These are phyloP conservation scores for Hysterium pulicare DNA, from an alignment of 2,329 filamentous ascomycete species.

Conservation along the genomic window DNA sequence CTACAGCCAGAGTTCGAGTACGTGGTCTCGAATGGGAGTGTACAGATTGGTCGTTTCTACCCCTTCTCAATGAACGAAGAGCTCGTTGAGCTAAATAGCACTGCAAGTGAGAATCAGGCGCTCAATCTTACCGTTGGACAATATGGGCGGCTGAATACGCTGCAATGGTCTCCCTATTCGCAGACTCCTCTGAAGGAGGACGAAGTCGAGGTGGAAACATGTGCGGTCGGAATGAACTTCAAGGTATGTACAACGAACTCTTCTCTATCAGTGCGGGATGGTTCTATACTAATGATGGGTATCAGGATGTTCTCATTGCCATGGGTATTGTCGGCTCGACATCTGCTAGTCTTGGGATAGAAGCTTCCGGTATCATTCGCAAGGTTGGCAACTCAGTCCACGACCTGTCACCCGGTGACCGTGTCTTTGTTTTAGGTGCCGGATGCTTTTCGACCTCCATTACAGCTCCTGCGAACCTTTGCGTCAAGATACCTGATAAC, in stretches of 20 bases:
- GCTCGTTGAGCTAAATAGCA: constrained; percentile 2
- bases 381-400: constrained; percentile 18
- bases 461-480: not conserved
- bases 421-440: constrained; percentile 8
- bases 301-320: constrained; percentile 8
- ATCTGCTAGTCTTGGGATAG: constrained; percentile 4
- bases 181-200: constrained; percentile 8
- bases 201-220: constrained; percentile 17
- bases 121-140: constrained; percentile 14
- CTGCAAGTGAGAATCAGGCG: not conserved
- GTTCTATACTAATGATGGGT: too few relatives aligned
- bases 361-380: constrained; percentile 9
- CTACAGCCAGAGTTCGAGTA: constrained; percentile 28
- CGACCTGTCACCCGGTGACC: constrained; percentile 14
- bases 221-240: constrained; percentile 23
- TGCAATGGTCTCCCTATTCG: constrained; percentile 15
- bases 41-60: constrained; percentile 23
- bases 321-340: constrained; percentile 27
- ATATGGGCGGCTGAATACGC: constrained; percentile 15
- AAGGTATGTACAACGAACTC: constrained; percentile 17
- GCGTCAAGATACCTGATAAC: constrained; percentile 21
- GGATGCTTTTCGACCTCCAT: constrained; percentile 6
- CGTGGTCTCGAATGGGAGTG: constrained; percentile 13
- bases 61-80: constrained; percentile 10
- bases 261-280: too few relatives aligned